phyloP scores from a whole-genome alignment of 257 asterid species.

The Nicotiana tabacum region DNA sequence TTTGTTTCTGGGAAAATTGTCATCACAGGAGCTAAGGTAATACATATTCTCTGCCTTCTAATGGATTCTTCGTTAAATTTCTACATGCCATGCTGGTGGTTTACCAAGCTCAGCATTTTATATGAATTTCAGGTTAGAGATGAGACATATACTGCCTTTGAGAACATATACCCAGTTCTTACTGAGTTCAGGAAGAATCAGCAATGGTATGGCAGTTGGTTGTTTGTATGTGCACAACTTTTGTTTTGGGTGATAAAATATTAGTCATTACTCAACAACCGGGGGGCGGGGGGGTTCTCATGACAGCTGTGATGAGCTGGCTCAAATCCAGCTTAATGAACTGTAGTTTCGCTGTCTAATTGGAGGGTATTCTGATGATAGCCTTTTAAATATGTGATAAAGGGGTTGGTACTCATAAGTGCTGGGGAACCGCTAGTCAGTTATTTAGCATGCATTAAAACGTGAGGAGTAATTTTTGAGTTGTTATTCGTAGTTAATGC shows the following conservation, averaged over 20 bases:
- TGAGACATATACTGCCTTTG: conserved; percentile 85
- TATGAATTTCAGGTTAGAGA: conserved; percentile 61
- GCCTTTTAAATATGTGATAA: neutral
- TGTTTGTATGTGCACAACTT: neutral
- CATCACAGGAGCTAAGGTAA: conserved; percentile 93
- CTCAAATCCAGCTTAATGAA: no score
- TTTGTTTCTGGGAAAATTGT: conserved; percentile 96
- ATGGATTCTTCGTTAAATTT: neutral
- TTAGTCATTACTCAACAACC: neutral
- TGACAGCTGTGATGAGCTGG: no score
- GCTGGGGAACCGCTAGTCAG: neutral
- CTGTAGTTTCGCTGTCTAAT: no score
- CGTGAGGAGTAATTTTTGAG: neutral
- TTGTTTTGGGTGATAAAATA: neutral
- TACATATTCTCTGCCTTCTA: neutral
- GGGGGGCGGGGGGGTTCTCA: neutral
- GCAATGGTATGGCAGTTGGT: conserved; percentile 56
- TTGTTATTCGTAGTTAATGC: neutral
- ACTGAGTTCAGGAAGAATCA: conserved; percentile 87
- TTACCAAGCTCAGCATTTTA: neutral
- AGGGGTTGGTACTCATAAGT: neutral
- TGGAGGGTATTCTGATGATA: neutral
- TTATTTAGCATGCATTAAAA: neutral
- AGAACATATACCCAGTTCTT: conserved; percentile 89
- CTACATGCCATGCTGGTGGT: neutral